phyloP scores from a whole-genome alignment of 208 protist genomes.

The Porcisia deanei region DNA sequence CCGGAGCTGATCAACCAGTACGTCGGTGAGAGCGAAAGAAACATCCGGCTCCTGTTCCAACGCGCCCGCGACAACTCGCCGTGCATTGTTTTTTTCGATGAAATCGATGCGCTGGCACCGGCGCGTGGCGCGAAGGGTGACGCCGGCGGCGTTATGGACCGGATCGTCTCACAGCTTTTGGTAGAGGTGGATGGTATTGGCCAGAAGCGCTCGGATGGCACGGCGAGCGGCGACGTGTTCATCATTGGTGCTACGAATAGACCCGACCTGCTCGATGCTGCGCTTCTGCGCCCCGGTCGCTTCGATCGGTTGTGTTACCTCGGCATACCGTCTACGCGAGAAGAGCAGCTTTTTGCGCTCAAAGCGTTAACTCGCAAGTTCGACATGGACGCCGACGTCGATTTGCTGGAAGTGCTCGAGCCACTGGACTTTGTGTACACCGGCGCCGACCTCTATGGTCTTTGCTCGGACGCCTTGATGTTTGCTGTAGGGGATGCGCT shows the following conservation, averaged over 20 bases:
- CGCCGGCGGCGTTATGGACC: slow-evolving; percentile 93
- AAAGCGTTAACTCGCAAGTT: slow-evolving; percentile 88
- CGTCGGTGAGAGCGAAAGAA: slow-evolving; percentile 92
- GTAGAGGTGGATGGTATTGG: slow-evolving; percentile 90
- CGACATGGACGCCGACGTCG: slow-evolving; percentile 62
- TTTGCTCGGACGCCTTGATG: slow-evolving; percentile 96
- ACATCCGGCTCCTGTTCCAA: slow-evolving; percentile 91
- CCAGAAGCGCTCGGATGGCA: slow-evolving; percentile 74
- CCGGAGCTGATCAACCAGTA: slow-evolving; percentile 96
- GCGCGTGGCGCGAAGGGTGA: slow-evolving; percentile 88
- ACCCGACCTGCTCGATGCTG: slow-evolving; percentile 91
- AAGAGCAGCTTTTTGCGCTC: slow-evolving; percentile 82
- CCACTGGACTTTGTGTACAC: slow-evolving; percentile 88
- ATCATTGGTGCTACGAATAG: slow-evolving; percentile 94
- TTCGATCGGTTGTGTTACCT: slow-evolving; percentile 92
- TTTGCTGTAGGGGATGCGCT: slow-evolving; percentile 91
- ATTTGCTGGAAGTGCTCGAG: slow-evolving; percentile 55
- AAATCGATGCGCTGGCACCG: slow-evolving; percentile 91
- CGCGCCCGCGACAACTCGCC: slow-evolving; percentile 86
- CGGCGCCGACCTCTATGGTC: slow-evolving; percentile 95
- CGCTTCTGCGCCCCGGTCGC: slow-evolving; percentile 91
- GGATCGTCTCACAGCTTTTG: slow-evolving; percentile 93
- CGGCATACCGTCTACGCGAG: slow-evolving; percentile 70
- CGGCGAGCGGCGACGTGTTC: slow-evolving; percentile 82
- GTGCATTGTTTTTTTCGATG: slow-evolving; percentile 95